Conservation (phyloP, 192 early-diverging fungal genomes). For the Coemansia aciculifera region DNA sequence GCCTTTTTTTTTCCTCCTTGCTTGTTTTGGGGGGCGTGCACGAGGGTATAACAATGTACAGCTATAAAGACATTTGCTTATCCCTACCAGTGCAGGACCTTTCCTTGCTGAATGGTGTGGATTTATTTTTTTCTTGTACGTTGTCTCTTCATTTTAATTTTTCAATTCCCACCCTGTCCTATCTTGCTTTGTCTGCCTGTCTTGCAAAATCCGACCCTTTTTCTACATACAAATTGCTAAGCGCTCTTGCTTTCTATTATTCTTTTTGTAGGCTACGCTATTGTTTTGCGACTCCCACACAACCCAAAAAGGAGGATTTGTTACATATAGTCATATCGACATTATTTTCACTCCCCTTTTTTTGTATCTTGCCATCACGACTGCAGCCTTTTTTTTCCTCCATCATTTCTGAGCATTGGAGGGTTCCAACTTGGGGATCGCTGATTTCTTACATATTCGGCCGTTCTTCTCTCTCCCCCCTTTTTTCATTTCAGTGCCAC, state of each 20-base stretch:
- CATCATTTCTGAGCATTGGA: constrained; percentile 13
- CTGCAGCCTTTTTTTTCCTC: background rate
- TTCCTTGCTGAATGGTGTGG: background rate
- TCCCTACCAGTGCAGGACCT: background rate
- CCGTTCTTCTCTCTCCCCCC: background rate
- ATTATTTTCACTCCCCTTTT: background rate
- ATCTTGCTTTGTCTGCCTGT: background rate
- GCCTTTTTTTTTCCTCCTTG: background rate
- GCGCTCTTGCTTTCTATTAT: background rate
- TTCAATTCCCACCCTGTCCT: constrained; percentile 10
- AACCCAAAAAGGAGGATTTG: background rate
- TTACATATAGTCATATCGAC: constrained; percentile 15
- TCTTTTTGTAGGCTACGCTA: constrained; percentile 6
- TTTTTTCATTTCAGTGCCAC: constrained; percentile 9
- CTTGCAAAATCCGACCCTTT: constrained; percentile 2
- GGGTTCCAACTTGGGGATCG: background rate
- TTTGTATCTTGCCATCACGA: background rate
- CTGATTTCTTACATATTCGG: constrained; percentile 14
- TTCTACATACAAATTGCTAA: background rate
- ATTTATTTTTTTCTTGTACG: background rate
- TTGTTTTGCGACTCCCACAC: constrained; percentile 11
- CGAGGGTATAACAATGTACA: background rate
- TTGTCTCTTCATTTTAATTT: constrained; percentile 9
- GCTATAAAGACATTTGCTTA: background rate
- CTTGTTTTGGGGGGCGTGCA: background rate